Base-by-base conservation (phyloP, 2,329 filamentous ascomycete genomes). In the Apiospora pterosperma region DNA sequence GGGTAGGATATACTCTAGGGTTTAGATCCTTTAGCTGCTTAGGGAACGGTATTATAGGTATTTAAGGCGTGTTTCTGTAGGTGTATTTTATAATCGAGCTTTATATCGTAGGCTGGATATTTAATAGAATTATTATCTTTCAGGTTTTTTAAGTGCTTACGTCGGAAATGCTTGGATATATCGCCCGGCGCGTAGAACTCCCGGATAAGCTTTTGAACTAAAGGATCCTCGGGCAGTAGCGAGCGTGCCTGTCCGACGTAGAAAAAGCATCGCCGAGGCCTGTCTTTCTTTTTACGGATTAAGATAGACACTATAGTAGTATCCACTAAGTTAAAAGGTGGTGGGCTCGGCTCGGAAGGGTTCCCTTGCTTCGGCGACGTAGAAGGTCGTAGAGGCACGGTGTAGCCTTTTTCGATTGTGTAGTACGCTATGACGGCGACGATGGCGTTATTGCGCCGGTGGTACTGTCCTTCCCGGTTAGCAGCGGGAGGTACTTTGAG, bases 381-480 rank as follows among this genome's bases (percentile, higher is more conserved):
- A 36, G 55, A 11, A 12, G 21, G 31, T 36, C 31, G 31, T 23
- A 21, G 31, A 36, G 55, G 55, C 36, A 59, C 55, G 55, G 55
- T 59, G 59, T 21, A 41, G 36, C 39, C 59, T 25, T 61, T 36
- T 25, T 61, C 21, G 12, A 61, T 10, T 42, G 21, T 61, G n/a
- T 63, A 69, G 38, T 68, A 69, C 8, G 23, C 59, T 6, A 60
- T 62, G 28, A 70, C 36, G 16, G 59, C 59, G 14, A 66, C 16
- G 28, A 70, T 69, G 3, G 63, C 61, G 5, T 64, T 59, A n/a
- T 68, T 59, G 36, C 67, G 63, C 3, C 62, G 58, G 39, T 36
- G 10, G 38, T 69, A 69, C 12, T 70, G 36, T 12, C 36, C 66
- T 38, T 69, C 38, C 16, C 68, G 59, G 42, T 59, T 67, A 4